Evolutionary conservation across 306 rosid species (phyloP).

Genomic region (Vigna nakashimae): DNA sequence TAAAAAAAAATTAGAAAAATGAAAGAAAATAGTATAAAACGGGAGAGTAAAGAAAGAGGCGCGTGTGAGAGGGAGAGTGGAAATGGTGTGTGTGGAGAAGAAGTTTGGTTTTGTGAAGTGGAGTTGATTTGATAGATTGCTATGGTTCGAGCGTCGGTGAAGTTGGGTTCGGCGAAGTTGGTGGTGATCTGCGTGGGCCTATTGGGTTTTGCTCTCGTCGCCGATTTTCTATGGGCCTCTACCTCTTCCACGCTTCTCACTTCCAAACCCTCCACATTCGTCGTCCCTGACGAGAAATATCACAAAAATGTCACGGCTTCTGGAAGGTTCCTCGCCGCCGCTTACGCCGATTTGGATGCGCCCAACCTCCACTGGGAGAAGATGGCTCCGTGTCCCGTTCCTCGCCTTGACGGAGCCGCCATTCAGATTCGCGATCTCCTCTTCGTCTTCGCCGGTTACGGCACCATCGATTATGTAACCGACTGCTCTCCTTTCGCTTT

Average conservation of each 20-base stretch:
- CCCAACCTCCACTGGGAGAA: conserved; percentile 77
- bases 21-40: too few relatives aligned
- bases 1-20: too few relatives aligned
- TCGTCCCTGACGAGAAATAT: conserved; percentile 32
- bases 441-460: conserved; percentile 91
- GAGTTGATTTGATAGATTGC: not conserved
- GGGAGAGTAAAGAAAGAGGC: not conserved
- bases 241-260: conserved; percentile 50
- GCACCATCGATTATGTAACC: conserved; percentile 66
- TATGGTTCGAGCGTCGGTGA: conserved; percentile 74
- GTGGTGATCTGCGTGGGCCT: conserved; percentile 66
- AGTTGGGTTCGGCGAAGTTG: conserved; percentile 64
- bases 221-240: conserved; percentile 84
- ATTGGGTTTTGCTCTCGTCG: conserved; percentile 72
- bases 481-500: not conserved
- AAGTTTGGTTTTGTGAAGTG: not conserved
- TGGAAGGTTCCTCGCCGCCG: conserved; percentile 66
- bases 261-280: conserved; percentile 37
- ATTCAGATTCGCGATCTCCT: conserved; percentile 81
- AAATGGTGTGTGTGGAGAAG: not conserved
- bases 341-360: conserved; percentile 87
- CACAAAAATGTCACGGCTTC: conserved; percentile 18
- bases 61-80: not conserved
- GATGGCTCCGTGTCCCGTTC: conserved; percentile 80
- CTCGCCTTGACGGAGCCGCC: conserved; percentile 96